Percentiles rank a stretch among this genome's conserved stretches.
Evolutionary conservation across 768 basidiomycete species (phyloP).

Genomic region (Infundibulicybe gibba): DNA sequence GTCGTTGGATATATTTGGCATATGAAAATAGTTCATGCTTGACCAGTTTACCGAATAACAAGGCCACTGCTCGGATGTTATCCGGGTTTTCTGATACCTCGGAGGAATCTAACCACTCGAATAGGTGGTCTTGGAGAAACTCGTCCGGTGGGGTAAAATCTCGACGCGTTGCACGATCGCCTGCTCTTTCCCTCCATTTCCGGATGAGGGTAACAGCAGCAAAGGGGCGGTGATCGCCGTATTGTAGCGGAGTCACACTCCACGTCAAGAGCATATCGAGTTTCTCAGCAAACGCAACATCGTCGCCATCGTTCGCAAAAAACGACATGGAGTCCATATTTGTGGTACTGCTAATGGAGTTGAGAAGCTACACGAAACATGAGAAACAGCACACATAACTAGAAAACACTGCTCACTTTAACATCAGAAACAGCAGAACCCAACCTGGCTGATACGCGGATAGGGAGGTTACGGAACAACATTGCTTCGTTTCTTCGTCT

Average conservation of each 20-base stretch:
- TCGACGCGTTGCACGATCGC: conserved; percentile 60
- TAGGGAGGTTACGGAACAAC: conserved; percentile 65
- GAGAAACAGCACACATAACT: conserved; percentile 1
- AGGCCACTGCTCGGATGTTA: conserved; percentile 58
- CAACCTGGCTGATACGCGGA: conserved; percentile 54
- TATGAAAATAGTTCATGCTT: conserved; percentile 70
- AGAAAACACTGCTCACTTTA: conserved; percentile 31
- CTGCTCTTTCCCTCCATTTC: conserved; percentile 57
- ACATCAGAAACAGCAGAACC: conserved; percentile 57
- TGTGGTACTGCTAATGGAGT: conserved; percentile 70
- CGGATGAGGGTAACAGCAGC: conserved; percentile 68
- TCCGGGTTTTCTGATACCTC: conserved; percentile 52
- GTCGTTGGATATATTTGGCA: conserved; percentile 67
- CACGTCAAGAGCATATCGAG: conserved; percentile 75
- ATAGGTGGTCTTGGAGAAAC: conserved; percentile 71
- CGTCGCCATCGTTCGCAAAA: conserved; percentile 45
- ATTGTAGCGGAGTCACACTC: conserved; percentile 78
- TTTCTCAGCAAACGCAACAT: conserved; percentile 56
- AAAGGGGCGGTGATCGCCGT: conserved; percentile 77
- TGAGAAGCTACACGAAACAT: conserved; percentile 53
- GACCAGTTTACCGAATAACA: conserved; percentile 71
- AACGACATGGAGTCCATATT: conserved; percentile 56
- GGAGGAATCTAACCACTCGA: conserved; percentile 76
- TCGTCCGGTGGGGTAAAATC: conserved; percentile 55
- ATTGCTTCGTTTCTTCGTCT: conserved; percentile 78